These are phyloP conservation scores for Fusarium chuoi DNA, from an alignment of 2,329 filamentous ascomycete genomes.

Conservation along the genomic window DNA sequence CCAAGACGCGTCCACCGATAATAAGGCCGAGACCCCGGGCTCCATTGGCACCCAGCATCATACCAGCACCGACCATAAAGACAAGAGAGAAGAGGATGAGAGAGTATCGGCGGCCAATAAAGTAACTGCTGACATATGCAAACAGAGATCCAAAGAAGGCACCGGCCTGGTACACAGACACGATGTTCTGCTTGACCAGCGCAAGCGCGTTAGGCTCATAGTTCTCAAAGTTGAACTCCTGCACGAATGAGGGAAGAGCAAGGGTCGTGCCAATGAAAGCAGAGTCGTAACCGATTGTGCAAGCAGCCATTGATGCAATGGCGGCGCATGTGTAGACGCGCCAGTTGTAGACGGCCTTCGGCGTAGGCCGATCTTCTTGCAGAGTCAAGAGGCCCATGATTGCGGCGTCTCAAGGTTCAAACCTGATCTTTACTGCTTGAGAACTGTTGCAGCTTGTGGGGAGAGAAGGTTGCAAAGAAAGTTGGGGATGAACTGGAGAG, in stretches of 20 bases:
- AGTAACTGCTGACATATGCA: conserved; percentile 74
- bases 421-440: background rate
- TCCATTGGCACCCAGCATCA: conserved; percentile 75
- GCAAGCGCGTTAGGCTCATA: conserved; percentile 62
- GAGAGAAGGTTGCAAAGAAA: conserved; percentile 17
- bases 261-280: conserved; percentile 84
- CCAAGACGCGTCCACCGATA: conserved; percentile 70
- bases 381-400: conserved; percentile 61
- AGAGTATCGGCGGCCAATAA: conserved; percentile 72
- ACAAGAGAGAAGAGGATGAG: conserved; percentile 69
- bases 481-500: conserved; percentile 20
- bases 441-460: background rate
- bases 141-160: conserved; percentile 83
- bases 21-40: conserved; percentile 72
- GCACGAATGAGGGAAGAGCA: conserved; percentile 73
- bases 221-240: conserved; percentile 72
- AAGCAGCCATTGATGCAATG: conserved; percentile 66
- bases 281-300: conserved; percentile 71
- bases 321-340: conserved; percentile 65
- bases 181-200: conserved; percentile 77
- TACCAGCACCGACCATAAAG: conserved; percentile 76
- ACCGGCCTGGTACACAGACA: conserved; percentile 83
- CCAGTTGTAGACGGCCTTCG: conserved; percentile 69
- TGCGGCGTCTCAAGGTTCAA: background rate
- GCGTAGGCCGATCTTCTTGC: conserved; percentile 67